phyloP scores from a whole-genome alignment of 352 stramenopile genomes.

The Globisporangium alternatum region DNA sequence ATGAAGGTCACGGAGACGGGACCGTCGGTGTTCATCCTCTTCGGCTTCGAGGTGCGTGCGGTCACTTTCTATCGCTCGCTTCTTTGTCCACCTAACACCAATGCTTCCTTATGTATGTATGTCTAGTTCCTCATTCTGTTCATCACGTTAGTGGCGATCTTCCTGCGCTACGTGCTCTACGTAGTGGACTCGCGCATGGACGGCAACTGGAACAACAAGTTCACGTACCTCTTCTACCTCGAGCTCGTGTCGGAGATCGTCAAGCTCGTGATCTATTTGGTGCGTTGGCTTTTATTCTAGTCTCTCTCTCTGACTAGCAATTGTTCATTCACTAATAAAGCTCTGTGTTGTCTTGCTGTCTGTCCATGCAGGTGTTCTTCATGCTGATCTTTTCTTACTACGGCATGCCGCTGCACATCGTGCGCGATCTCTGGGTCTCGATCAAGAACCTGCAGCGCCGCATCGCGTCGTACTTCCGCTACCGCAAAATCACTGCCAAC shows the following conservation, averaged over 20 bases:
- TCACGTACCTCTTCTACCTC: conserved; percentile 92
- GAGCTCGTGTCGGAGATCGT: conserved; percentile 95
- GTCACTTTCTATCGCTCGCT: neutral
- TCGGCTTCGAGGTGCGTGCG: conserved; percentile 91
- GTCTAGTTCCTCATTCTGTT: conserved; percentile 90
- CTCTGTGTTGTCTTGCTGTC: neutral
- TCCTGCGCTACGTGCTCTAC: conserved; percentile 91
- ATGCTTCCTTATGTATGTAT: neutral
- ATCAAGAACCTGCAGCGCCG: conserved; percentile 83
- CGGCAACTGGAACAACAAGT: conserved; percentile 88
- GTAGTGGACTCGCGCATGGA: conserved; percentile 91
- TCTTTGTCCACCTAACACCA: neutral
- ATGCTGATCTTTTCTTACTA: conserved; percentile 98
- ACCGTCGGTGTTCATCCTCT: conserved; percentile 93
- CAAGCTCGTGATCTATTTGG: conserved; percentile 96
- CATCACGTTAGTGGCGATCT: conserved; percentile 89
- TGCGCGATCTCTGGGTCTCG: conserved; percentile 96
- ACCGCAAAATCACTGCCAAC: conserved; percentile 94
- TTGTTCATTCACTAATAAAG: neutral
- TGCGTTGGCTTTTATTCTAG: conserved; percentile 20
- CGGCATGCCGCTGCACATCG: conserved; percentile 96
- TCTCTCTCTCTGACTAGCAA: neutral
- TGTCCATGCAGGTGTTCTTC: conserved; percentile 89
- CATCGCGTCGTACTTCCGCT: conserved; percentile 87
- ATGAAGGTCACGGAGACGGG: conserved; percentile 79